A percentile compares a stretch with the other conserved stretches of the same genome.
phyloP scores from a whole-genome alignment of 306 rosid genomes.

The Fagus sylvatica region DNA sequence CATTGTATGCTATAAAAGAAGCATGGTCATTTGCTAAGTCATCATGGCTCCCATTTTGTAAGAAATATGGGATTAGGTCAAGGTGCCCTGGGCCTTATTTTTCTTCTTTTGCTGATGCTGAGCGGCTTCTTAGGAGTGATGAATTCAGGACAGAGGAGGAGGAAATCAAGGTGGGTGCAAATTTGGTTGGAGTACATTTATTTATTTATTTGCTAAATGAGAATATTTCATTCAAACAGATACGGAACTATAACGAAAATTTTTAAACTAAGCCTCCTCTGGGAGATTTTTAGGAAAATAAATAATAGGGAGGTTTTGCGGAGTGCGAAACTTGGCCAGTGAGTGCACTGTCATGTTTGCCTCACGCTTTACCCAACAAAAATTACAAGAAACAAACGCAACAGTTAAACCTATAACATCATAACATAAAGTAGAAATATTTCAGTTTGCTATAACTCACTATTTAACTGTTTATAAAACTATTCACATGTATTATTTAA shows the following conservation, averaged over 20 bases:
- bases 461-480: too few relatives aligned
- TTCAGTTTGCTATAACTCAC: too few relatives aligned
- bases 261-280: too few relatives aligned
- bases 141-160: conserved; percentile 18
- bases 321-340: too few relatives aligned
- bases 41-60: conserved; percentile 50
- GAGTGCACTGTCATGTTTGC: too few relatives aligned
- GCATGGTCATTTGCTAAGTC: conserved; percentile 40
- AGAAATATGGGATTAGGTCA: conserved; percentile 30
- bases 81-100: conserved; percentile 44
- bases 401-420: too few relatives aligned
- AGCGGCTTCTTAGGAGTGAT: conserved; percentile 2
- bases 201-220: neutral
- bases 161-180: conserved; percentile 21
- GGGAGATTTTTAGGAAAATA: too few relatives aligned
- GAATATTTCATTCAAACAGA: neutral
- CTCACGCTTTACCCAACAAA: too few relatives aligned
- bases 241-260: neutral
- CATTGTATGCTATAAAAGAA: conserved; percentile 26
- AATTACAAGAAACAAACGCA: too few relatives aligned
- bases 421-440: too few relatives aligned
- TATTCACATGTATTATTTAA: too few relatives aligned
- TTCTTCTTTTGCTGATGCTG: conserved; percentile 17
- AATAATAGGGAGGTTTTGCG: too few relatives aligned
- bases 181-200: neutral